These are phyloP conservation scores for Mycoemilia scoparia DNA, from an alignment of 192 early-diverging fungal species.

Conservation along the genomic window DNA sequence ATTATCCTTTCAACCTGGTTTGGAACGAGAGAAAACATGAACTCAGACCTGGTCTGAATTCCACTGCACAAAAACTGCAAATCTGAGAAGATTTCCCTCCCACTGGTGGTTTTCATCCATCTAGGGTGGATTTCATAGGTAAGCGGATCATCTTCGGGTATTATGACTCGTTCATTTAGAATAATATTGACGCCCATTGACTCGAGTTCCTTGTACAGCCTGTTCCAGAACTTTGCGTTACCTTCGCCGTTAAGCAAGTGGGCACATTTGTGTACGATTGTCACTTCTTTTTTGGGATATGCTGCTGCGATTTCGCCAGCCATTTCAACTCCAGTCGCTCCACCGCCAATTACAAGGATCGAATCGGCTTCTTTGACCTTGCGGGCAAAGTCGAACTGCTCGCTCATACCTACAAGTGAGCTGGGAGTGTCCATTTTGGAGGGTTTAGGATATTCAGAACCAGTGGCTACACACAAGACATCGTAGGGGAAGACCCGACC, in stretches of 20 bases:
- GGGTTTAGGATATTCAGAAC: slow-evolving; percentile 26
- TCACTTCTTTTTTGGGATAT: slow-evolving; percentile 17
- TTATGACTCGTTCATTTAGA: slow-evolving; percentile 36
- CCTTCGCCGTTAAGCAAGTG: slow-evolving; percentile 19
- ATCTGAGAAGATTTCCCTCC: slow-evolving; percentile 19
- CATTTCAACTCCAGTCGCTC: slow-evolving; percentile 58
- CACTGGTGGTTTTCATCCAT: slow-evolving; percentile 28
- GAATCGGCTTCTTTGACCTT: slow-evolving; percentile 36
- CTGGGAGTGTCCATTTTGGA: slow-evolving; percentile 24
- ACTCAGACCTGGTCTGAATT: slow-evolving; percentile 45
- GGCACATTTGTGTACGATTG: slow-evolving; percentile 14
- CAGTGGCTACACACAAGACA: slow-evolving; percentile 24
- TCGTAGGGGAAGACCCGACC: slow-evolving; percentile 28
- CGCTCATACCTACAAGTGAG: slow-evolving; percentile 14
- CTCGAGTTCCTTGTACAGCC: slow-evolving; percentile 30
- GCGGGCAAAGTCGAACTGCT: slow-evolving; percentile 17
- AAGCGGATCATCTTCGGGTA: slow-evolving; percentile 42
- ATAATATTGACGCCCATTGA: slow-evolving; percentile 30
- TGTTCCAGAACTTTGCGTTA: slow-evolving; percentile 30
- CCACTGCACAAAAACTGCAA: slow-evolving; percentile 57
- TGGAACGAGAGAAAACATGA: slow-evolving; percentile 35
- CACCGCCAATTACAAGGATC: slow-evolving; percentile 53
- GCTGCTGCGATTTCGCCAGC: slow-evolving; percentile 44
- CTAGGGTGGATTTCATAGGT: slow-evolving; percentile 11
- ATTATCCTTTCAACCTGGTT: slow-evolving; percentile 22